phyloP scores from a whole-genome alignment of 176 grass and related monocot genomes.

The Zoysia pacifica region DNA sequence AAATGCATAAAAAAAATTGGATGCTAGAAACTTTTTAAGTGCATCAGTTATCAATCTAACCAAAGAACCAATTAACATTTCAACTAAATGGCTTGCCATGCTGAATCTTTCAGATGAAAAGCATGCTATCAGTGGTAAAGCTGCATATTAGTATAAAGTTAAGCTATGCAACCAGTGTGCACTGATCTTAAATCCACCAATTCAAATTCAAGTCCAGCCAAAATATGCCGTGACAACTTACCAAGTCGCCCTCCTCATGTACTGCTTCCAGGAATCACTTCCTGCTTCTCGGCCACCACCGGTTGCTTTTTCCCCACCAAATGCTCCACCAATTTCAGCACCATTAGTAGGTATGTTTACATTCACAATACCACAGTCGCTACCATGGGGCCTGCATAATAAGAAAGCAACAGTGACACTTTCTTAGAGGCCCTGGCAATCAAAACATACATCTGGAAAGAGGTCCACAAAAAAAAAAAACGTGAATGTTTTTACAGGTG shows the following conservation, averaged over 20 bases:
- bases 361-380: constrained; percentile 97
- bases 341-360: constrained; percentile 99
- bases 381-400: constrained; percentile 76
- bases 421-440: background rate
- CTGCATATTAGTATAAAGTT: background rate
- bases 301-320: constrained; percentile 98
- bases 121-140: background rate
- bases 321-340: constrained; percentile 97
- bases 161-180: background rate
- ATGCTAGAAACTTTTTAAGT: background rate
- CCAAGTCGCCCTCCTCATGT: constrained; percentile 95
- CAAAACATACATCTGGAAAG: background rate
- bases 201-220: constrained; percentile 13
- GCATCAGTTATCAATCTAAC: background rate
- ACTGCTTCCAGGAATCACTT: constrained; percentile 99
- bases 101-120: background rate
- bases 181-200: background rate
- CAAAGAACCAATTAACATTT: background rate
- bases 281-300: constrained; percentile 95
- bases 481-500: background rate
- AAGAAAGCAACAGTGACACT: constrained; percentile 33
- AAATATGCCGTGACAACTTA: constrained; percentile 45
- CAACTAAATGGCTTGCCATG: background rate
- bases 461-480: background rate
- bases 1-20: background rate